Conservation (phyloP, 2,329 filamentous ascomycete species). For the Plectosphaerella plurivora region DNA sequence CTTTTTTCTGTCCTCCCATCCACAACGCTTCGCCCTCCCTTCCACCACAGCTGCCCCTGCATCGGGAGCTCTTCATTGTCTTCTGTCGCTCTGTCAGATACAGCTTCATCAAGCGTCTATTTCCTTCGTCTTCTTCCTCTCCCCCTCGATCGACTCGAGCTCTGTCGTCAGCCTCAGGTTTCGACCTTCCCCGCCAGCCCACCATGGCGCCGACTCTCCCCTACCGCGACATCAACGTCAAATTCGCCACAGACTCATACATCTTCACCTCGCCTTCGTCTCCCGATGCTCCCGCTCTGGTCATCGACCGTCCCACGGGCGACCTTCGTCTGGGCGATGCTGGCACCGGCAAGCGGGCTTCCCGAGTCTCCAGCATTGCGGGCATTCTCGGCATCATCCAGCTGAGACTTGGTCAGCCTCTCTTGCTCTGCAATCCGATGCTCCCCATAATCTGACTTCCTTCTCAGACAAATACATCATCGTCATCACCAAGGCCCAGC, state of each 20-base stretch:
- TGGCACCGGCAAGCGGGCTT: slow-evolving; percentile 66
- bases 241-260: slow-evolving; percentile 87
- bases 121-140: background rate
- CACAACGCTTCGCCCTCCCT: background rate
- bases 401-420: slow-evolving; percentile 73
- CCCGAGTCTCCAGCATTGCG: slow-evolving; percentile 81
- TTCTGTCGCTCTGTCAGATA: too few species aligned
- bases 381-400: slow-evolving; percentile 94
- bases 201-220: slow-evolving; percentile 50
- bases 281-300: slow-evolving; percentile 78
- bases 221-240: slow-evolving; percentile 95
- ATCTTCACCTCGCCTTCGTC: slow-evolving; percentile 95
- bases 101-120: background rate
- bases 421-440: background rate
- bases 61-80: too few species aligned
- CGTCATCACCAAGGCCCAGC: slow-evolving; percentile 89
- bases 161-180: background rate
- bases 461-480: slow-evolving; percentile 88
- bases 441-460: slow-evolving; percentile 4
- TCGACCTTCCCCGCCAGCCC: slow-evolving; percentile 1
- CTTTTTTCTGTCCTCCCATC: background rate
- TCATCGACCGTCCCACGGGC: slow-evolving; percentile 88
- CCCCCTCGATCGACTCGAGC: background rate
- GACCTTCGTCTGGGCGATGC: slow-evolving; percentile 84
- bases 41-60: too few species aligned